Base-by-base conservation (phyloP, 495 filamentous ascomycete species). In the Neurospora tetrasperma region DNA sequence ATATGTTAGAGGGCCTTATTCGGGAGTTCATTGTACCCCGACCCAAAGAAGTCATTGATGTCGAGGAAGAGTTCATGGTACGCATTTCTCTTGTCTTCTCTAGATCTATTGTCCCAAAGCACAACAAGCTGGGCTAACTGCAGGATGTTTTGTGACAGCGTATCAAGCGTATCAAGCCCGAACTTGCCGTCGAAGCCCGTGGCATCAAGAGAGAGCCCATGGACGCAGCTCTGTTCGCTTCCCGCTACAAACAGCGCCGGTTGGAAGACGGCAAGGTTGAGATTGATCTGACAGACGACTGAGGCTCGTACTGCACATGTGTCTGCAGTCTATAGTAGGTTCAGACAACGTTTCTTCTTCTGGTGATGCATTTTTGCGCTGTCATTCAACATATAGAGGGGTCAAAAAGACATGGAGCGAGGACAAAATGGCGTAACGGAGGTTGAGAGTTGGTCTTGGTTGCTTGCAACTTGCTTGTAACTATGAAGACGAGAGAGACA, bases 201-300 rank as follows among this genome's bases (percentile, higher is more conserved):
- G 70, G 70, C 3, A 35, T 59, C 70, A 71, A 71, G 41, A 41
- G 70, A 35, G 70, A 71, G 27, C 18, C 41, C 39, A 2, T 14
- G 23, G 41, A 31, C 5, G 11, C 18, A n/a, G 39, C 3, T 38
- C 5, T 20, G 2, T 59, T 71, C 5, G 5, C 31, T 23, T 27
- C 38, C 9, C 70, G 69, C 46, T 72, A 72, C 42, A 74, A 74
- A n/a, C 35, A 38, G 5, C 73, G 73, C n/a, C 39, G 71, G 31
- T 11, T 72, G 44, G 41, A 44, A 6, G 39, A 54, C 38, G 73
- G 73, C 41, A 38, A 35, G 14, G 0, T 72, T 31, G 35, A 69
- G 71, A 18, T 72, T 6, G 71, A 72, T 31, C 41, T 74, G 7
- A 69, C 73, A 20, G 73, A 72, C 18, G 73, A 74, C 20, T 74